These are phyloP conservation scores for Apocynum venetum DNA, from an alignment of 257 asterid species.

Conservation along the genomic window DNA sequence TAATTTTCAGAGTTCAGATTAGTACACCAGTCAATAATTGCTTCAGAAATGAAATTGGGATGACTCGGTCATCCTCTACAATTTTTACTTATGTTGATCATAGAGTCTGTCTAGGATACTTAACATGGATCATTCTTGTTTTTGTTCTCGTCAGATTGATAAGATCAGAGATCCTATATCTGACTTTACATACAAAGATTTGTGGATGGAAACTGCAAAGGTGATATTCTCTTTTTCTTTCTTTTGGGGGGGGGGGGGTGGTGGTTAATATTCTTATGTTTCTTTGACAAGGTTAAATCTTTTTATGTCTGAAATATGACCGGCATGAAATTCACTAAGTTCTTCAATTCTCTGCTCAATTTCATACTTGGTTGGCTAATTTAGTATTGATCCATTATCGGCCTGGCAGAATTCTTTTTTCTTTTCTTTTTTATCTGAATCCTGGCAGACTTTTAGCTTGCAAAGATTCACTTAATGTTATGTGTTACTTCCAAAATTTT, in stretches of 20 bases:
- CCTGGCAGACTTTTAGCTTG: too few species aligned
- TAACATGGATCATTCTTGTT: background rate
- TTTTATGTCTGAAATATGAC: too few species aligned
- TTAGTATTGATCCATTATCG: too few species aligned
- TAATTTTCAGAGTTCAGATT: conserved; percentile 7
- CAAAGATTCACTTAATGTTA: too few species aligned
- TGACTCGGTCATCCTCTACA: background rate
- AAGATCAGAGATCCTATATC: conserved; percentile 70
- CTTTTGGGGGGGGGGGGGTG: background rate
- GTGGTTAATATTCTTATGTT: too few species aligned
- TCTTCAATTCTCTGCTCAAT: too few species aligned
- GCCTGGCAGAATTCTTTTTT: too few species aligned
- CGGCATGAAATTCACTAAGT: too few species aligned
- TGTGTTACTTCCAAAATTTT: too few species aligned
- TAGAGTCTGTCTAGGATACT: background rate
- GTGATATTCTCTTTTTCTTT: conserved; percentile 27
- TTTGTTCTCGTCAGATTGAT: conserved; percentile 38
- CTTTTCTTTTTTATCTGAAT: too few species aligned
- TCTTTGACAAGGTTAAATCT: too few species aligned
- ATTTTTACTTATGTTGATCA: background rate
- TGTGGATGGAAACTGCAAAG: conserved; percentile 76
- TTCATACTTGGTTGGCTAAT: too few species aligned
- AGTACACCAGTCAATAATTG: background rate
- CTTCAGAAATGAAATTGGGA: background rate
- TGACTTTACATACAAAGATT: conserved; percentile 55